These are phyloP conservation scores for Casaregolazyma suthepensis DNA, from an alignment of 1,139 yeast genomes.

Conservation along the genomic window DNA sequence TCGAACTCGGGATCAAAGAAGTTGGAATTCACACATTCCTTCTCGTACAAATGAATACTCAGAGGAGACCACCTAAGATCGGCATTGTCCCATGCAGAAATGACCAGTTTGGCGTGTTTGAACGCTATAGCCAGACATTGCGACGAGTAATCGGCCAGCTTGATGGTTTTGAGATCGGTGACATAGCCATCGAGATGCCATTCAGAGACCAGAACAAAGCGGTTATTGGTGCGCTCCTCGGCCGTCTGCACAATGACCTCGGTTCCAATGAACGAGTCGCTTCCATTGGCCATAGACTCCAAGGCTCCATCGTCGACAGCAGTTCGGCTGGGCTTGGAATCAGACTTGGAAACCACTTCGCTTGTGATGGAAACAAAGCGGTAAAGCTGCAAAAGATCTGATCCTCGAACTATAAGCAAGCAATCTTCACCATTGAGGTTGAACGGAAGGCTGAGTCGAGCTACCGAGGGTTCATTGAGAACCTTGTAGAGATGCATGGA, in stretches of 20 bases:
- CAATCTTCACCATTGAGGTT: conserved; percentile 52
- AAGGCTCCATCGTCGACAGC: conserved; percentile 14
- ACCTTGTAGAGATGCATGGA: conserved; percentile 79
- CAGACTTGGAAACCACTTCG: conserved; percentile 15
- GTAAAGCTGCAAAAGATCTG: conserved; percentile 60
- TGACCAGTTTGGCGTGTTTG: conserved; percentile 68
- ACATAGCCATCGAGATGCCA: conserved; percentile 68
- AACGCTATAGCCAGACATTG: conserved; percentile 68
- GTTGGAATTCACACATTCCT: conserved; percentile 42
- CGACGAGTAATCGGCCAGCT: conserved; percentile 42
- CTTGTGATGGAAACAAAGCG: conserved; percentile 28
- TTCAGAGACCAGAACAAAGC: conserved; percentile 56
- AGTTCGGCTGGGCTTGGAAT: conserved; percentile 15
- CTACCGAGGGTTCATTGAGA: conserved; percentile 72
- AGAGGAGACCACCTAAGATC: conserved; percentile 54
- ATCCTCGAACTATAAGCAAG: conserved; percentile 65
- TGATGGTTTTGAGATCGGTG: conserved; percentile 49
- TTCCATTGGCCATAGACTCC: conserved; percentile 7
- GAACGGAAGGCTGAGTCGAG: conserved; percentile 56
- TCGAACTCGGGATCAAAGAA: conserved; percentile 40
- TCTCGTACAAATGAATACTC: conserved; percentile 84
- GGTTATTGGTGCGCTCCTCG: conserved; percentile 26
- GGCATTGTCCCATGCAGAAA: conserved; percentile 63
- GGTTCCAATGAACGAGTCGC: conserved; percentile 28
- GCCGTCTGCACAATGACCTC: conserved; percentile 24